Evolutionary conservation across 768 basidiomycete species (phyloP).

Genomic region (Agrocybe pediades): DNA sequence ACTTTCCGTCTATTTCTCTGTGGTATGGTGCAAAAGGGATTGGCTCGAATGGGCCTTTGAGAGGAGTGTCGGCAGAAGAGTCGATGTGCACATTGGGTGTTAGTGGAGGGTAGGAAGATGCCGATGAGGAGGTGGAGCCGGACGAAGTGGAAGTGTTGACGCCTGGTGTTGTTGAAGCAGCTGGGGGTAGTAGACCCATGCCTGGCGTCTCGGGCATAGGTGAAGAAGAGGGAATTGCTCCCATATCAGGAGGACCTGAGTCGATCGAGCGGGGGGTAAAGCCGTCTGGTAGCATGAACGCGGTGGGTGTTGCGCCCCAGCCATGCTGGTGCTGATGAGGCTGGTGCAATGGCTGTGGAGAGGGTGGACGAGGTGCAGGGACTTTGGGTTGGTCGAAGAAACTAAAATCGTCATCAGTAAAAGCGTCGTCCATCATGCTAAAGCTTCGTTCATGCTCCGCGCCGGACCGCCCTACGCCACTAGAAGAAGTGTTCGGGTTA

Average conservation of each 20-base stretch:
- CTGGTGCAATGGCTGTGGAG: not conserved
- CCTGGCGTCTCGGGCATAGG: slow-evolving; percentile 3
- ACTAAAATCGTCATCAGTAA: slow-evolving; percentile 89
- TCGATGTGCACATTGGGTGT: slow-evolving; percentile 44
- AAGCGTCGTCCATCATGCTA: slow-evolving; percentile 59
- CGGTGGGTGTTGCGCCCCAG: slow-evolving; percentile 24
- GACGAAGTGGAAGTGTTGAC: slow-evolving; percentile 25
- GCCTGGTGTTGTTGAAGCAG: slow-evolving; percentile 46
- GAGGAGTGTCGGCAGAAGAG: slow-evolving; percentile 18
- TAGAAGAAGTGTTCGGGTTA: not conserved
- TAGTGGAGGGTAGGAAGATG: not conserved
- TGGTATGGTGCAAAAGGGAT: slow-evolving; percentile 74
- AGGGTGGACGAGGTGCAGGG: not conserved
- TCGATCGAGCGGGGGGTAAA: slow-evolving; percentile 8
- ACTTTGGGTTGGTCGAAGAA: slow-evolving; percentile 70
- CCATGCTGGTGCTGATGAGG: slow-evolving; percentile 18
- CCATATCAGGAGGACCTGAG: not conserved
- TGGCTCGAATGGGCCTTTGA: slow-evolving; percentile 56
- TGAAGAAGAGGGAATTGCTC: slow-evolving; percentile 3
- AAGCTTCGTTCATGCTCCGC: slow-evolving; percentile 15
- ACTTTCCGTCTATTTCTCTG: slow-evolving; percentile 70
- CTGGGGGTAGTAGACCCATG: slow-evolving; percentile 19
- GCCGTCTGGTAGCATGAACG: slow-evolving; percentile 18
- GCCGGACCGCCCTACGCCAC: too few species aligned
- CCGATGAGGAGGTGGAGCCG: not conserved